Base-by-base conservation (phyloP, 176 grass and related monocot species). In the Zoysia pacifica region DNA sequence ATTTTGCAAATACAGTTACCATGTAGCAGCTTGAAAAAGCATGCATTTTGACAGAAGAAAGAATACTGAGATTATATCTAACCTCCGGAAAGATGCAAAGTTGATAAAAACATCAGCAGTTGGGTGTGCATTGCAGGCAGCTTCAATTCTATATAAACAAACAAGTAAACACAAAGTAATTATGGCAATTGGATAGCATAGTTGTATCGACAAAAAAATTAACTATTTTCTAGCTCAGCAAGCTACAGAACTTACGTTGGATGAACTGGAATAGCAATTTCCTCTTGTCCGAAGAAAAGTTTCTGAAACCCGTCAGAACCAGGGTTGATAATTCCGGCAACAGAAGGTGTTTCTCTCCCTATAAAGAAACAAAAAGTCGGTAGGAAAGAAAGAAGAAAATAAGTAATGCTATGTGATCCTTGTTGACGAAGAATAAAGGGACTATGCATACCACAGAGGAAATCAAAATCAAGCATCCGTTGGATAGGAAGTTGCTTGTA, bases 401-500 rank as follows among this genome's bases (percentile, higher is more conserved):
- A 39, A 84, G 16, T 43, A 28, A 62, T 43, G 10, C 1, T 10
- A 72, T 75, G 76, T 42, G 48, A 54, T 53, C 28, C 5, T 67
- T 81, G 63, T 66, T 51, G 77, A 59, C 5, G 2, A 72, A 72
- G 6, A 84, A 77, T 69, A 14, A 74, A 78, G 63, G 11, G 38
- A 59, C 46, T 7, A 83, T 54, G 83, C 40, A n/a, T 83, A 94
- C 96, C 96, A 62, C 90, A 99, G 14, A 99, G 90, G 83, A 99
- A 99, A 68, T 99, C 92, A 87, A 99, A 99, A 78, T 99, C 96
- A 61, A 98, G 96, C 96, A 98, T 98, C 62, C 96, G 84, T 77
- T 98, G 96, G 67, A 94, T 98, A 10, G 96, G 96, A 48, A 98
- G 96, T 78, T 98, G 96, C 92, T 98, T 98, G 83, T 98, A 98